These are phyloP conservation scores for Rhizopogon salebrosus DNA, from an alignment of 768 basidiomycete species.

Conservation along the genomic window DNA sequence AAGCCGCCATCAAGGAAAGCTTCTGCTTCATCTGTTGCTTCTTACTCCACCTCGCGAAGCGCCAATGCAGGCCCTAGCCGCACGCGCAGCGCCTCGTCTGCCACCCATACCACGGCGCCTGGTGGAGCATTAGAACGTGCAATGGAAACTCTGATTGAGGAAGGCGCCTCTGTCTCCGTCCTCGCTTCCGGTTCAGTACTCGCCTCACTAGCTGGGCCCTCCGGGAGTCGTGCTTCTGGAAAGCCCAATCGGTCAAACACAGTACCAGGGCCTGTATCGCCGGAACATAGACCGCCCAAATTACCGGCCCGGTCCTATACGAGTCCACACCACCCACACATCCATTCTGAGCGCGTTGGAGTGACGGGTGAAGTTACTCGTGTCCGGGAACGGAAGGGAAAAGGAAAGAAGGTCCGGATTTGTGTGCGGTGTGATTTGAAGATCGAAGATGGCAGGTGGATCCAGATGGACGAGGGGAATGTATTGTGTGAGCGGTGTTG, in stretches of 20 bases:
- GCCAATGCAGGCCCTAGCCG: conserved; percentile 9
- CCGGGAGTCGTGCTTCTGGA: conserved; percentile 15
- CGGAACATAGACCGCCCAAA: conserved; percentile 45
- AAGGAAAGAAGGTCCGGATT: conserved; percentile 26
- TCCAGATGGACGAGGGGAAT: conserved; percentile 65
- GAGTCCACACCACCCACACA: conserved; percentile 34
- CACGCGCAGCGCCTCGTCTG: conserved; percentile 21
- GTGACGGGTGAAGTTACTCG: conserved; percentile 22
- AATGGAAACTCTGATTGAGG: conserved; percentile 48
- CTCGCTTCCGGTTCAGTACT: conserved; percentile 30
- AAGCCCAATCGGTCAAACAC: conserved; percentile 46
- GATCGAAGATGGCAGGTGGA: conserved; percentile 82
- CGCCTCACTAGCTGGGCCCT: conserved; percentile 21
- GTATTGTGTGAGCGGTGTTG: conserved; percentile 88
- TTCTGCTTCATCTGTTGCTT: conserved; percentile 18
- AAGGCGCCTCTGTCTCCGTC: conserved; percentile 30
- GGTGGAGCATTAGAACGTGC: conserved; percentile 41
- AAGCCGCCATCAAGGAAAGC: conserved; percentile 20
- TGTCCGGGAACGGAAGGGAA: conserved; percentile 28
- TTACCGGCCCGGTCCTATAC: conserved; percentile 54
- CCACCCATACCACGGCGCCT: conserved; percentile 25
- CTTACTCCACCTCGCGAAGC: conserved; percentile 10
- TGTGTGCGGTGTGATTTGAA: conserved; percentile 67
- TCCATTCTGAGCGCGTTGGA: conserved; percentile 24
- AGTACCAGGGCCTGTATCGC: conserved; percentile 39